phyloP scores from a whole-genome alignment of 345 rosid genomes.

The Excoecaria agallocha region DNA sequence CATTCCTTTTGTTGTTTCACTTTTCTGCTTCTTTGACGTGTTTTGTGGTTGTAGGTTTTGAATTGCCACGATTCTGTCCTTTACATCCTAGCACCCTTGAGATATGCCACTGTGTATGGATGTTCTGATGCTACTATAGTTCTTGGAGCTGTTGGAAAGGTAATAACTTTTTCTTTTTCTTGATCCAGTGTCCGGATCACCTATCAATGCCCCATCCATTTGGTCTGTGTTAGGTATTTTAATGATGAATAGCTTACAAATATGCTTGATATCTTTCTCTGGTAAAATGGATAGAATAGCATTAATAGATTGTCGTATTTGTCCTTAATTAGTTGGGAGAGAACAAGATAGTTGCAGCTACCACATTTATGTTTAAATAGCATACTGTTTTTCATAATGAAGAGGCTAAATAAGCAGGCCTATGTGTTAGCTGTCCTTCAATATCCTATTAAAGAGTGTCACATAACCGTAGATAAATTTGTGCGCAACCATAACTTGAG shows the following conservation, averaged over 20 bases:
- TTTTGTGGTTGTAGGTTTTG: slow-evolving; percentile 59
- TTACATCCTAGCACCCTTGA: slow-evolving; percentile 88
- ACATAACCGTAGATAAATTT: background rate
- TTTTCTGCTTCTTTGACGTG: slow-evolving; percentile 11
- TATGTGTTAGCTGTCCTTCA: background rate
- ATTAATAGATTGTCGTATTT: background rate
- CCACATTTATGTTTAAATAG: background rate
- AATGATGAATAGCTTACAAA: background rate
- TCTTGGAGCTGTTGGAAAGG: slow-evolving; percentile 99
- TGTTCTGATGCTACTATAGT: slow-evolving; percentile 95
- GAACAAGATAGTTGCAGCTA: background rate
- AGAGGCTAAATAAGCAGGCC: background rate
- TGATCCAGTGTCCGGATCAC: background rate
- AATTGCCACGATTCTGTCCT: slow-evolving; percentile 96
- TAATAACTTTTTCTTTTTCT: slow-evolving; percentile 26
- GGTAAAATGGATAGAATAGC: background rate
- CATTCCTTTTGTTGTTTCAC: background rate
- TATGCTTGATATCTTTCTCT: background rate
- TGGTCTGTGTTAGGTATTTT: background rate
- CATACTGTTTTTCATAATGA: background rate
- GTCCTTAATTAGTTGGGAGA: background rate
- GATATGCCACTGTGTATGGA: slow-evolving; percentile 90
- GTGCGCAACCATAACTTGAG: no score
- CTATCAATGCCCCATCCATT: background rate
- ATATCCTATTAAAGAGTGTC: background rate